Evolutionary conservation across 2,329 filamentous ascomycete species (phyloP).

Genomic region (Stachybotrys chartarum): DNA sequence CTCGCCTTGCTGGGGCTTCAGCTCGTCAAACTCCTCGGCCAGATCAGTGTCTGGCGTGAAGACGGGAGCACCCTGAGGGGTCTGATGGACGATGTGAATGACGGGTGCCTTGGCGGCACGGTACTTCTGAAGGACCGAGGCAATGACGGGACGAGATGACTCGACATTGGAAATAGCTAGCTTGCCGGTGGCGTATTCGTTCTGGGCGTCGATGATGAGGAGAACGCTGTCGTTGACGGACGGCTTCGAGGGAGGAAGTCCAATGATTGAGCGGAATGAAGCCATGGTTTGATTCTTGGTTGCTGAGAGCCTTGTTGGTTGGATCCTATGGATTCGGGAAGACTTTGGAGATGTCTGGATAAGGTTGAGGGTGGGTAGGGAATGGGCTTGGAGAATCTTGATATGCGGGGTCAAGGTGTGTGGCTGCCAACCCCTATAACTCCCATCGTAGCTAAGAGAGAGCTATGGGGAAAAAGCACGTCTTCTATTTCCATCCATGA

Average conservation of each 20-base stretch:
- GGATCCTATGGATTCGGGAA: neutral
- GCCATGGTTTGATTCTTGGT: neutral
- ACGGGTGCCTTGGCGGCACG: slow-evolving; percentile 41
- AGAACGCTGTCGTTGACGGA: slow-evolving; percentile 51
- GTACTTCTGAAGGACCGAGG: slow-evolving; percentile 50
- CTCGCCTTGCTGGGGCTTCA: slow-evolving; percentile 47
- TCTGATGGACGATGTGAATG: slow-evolving; percentile 55
- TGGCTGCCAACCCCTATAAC: neutral
- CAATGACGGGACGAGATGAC: slow-evolving; percentile 48
- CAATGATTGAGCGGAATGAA: slow-evolving; percentile 42
- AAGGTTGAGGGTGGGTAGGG: neutral
- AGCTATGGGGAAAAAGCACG: no score
- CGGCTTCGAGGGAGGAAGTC: slow-evolving; percentile 47
- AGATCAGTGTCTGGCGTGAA: slow-evolving; percentile 57
- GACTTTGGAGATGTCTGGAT: neutral
- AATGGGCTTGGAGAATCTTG: neutral
- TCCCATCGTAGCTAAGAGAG: no score
- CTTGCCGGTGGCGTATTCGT: slow-evolving; percentile 56
- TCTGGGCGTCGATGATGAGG: slow-evolving; percentile 65
- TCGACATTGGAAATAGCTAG: slow-evolving; percentile 48
- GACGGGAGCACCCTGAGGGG: slow-evolving; percentile 46
- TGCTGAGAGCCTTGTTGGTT: neutral
- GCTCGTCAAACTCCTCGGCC: slow-evolving; percentile 45
- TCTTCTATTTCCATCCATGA: no score
- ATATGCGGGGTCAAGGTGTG: neutral